Percentiles rank a stretch among this genome's conserved stretches.
Evolutionary conservation across 257 asterid genomes (phyloP).

Genomic region (Solanum etuberosum): DNA sequence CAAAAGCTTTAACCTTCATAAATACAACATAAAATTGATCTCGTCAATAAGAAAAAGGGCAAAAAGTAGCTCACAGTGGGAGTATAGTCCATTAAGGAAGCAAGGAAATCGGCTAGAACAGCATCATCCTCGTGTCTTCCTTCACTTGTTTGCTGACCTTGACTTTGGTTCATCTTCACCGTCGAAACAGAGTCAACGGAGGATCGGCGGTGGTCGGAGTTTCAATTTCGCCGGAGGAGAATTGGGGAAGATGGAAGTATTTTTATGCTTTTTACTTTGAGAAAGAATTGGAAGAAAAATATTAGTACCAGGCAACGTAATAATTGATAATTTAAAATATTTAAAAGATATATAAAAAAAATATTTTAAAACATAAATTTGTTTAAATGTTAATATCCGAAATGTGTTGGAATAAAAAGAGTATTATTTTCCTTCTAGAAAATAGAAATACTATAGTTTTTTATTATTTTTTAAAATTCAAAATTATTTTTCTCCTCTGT

Average conservation of each 20-base stretch:
- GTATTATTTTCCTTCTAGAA: neutral
- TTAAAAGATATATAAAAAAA: too few species aligned
- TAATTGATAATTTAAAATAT: too few species aligned
- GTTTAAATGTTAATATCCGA: too few species aligned
- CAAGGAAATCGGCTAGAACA: conserved; percentile 74
- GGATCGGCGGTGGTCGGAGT: neutral
- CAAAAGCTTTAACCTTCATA: neutral
- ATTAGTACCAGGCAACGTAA: too few species aligned
- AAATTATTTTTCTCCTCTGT: neutral
- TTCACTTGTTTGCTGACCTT: conserved; percentile 51
- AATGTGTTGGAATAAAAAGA: too few species aligned
- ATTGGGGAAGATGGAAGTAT: neutral
- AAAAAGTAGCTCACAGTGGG: conserved; percentile 44
- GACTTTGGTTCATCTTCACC: conserved; percentile 10
- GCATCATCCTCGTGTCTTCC: conserved; percentile 85
- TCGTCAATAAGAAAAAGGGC: neutral
- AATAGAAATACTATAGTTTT: too few species aligned
- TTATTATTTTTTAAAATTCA: neutral
- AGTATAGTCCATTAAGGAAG: conserved; percentile 87
- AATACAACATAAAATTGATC: neutral
- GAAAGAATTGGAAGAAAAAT: neutral
- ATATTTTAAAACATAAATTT: too few species aligned
- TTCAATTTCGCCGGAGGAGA: neutral
- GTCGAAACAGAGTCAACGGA: neutral
- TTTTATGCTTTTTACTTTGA: neutral